phyloP scores from a whole-genome alignment of 2,329 filamentous ascomycete genomes.

The Whalleya microplaca region DNA sequence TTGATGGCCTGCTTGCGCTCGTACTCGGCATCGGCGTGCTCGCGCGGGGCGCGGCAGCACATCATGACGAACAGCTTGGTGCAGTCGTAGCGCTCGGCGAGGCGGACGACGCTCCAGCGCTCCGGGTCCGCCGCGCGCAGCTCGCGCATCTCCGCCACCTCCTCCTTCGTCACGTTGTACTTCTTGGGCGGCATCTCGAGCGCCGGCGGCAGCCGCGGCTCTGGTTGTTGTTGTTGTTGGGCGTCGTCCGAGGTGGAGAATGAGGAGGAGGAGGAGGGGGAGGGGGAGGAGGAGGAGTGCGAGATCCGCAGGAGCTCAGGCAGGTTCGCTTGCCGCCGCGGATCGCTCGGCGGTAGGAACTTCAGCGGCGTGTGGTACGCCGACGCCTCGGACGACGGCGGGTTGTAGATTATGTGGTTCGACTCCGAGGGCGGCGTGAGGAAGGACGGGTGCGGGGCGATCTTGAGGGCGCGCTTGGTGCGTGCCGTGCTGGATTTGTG shows the following conservation, averaged over 20 bases:
- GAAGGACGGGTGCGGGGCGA: conserved; percentile 65
- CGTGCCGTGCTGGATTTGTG: conserved; percentile 56
- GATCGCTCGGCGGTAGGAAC: conserved; percentile 63
- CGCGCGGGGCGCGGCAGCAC: conserved; percentile 57
- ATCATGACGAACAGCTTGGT: conserved; percentile 61
- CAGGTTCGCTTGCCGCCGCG: conserved; percentile 55
- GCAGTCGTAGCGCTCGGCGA: conserved; percentile 61
- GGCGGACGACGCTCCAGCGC: conserved; percentile 56
- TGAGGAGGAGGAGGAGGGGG: conserved; percentile 17
- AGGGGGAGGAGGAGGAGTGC: conserved; percentile 25
- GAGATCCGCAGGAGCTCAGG: conserved; percentile 45
- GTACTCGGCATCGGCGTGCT: conserved; percentile 53
- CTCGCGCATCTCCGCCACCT: conserved; percentile 63
- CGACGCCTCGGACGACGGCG: conserved; percentile 57
- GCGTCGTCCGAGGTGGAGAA: too few species aligned
- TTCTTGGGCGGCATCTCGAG: conserved; percentile 16
- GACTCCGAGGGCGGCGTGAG: conserved; percentile 38
- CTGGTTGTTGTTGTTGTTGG: conserved; percentile 12
- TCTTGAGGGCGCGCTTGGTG: conserved; percentile 61
- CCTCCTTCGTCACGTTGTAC: conserved; percentile 57
- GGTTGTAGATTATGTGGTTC: conserved; percentile 59
- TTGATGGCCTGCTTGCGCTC: conserved; percentile 52
- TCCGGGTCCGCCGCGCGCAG: conserved; percentile 58
- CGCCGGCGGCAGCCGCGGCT: conserved; percentile 14
- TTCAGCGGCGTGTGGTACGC: conserved; percentile 69